Percentiles rank a stretch among this genome's conserved stretches.
Evolutionary conservation across 768 basidiomycete genomes (phyloP).

Genomic region (Podaxis sp.): DNA sequence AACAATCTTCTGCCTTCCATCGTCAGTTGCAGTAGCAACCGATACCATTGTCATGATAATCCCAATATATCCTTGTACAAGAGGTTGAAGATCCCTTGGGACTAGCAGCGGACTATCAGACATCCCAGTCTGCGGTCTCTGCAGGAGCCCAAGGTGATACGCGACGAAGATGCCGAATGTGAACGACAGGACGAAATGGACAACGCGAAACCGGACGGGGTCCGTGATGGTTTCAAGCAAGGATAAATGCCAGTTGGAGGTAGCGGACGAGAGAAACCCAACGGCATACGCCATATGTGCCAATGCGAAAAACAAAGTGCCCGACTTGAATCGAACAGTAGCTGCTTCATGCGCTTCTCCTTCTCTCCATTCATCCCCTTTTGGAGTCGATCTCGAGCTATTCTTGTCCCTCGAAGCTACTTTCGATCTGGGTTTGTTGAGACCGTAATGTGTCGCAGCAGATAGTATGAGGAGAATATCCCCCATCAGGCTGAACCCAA

Average conservation of each 20-base stretch:
- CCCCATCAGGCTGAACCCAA: constrained; percentile 19
- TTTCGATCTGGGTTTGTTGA: background rate
- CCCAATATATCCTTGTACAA: constrained; percentile 16
- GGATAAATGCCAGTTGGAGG: background rate
- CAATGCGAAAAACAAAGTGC: constrained; percentile 19
- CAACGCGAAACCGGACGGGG: constrained; percentile 6
- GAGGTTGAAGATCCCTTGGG: constrained; percentile 14
- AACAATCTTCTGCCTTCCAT: constrained; percentile 16
- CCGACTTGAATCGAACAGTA: constrained; percentile 17
- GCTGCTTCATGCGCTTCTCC: constrained; percentile 12
- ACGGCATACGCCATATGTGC: constrained; percentile 18
- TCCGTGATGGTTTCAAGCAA: background rate
- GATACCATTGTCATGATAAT: constrained; percentile 22
- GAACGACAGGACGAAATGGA: constrained; percentile 14
- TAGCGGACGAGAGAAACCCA: constrained; percentile 11
- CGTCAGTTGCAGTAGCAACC: constrained; percentile 22
- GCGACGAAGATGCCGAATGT: constrained; percentile 13
- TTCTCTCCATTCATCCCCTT: background rate
- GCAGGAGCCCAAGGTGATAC: constrained; percentile 19
- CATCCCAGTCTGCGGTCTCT: background rate
- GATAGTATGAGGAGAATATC: constrained; percentile 22
- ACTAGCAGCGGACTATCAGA: constrained; percentile 10
- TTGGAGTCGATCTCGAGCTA: background rate
- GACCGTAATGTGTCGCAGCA: constrained; percentile 9
- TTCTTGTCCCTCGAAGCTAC: background rate